Percentiles rank a stretch among this genome's conserved stretches.
Evolutionary conservation across 108 stramenopile species (phyloP).

Genomic region (Nannochloropsis oceanica): DNA sequence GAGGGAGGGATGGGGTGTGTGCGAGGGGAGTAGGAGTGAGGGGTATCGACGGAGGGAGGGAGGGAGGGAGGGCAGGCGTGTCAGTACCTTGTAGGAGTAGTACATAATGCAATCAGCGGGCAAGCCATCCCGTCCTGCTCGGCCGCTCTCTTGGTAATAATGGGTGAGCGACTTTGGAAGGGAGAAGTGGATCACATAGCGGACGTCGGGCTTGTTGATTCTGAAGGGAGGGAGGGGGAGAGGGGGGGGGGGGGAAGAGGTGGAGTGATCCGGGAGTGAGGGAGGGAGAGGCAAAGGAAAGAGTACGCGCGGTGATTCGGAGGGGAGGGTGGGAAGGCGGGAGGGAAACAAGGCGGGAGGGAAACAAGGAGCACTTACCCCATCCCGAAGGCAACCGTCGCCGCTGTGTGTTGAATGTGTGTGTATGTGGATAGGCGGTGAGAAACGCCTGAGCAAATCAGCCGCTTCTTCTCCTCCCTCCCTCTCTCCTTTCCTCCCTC

Average conservation of each 20-base stretch:
- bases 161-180: slow-evolving; percentile 97
- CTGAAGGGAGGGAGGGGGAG: background rate
- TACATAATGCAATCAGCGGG: slow-evolving; percentile 81
- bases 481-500: background rate
- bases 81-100: slow-evolving; percentile 41
- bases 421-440: no score
- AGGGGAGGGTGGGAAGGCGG: background rate
- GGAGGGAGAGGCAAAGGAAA: background rate
- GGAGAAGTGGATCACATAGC: slow-evolving; percentile 92
- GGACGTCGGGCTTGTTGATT: slow-evolving; percentile 49
- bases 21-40: background rate
- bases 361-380: background rate
- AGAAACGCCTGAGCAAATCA: no score
- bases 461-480: background rate
- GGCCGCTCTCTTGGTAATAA: slow-evolving; percentile 58
- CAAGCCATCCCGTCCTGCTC: slow-evolving; percentile 82
- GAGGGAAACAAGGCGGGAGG: background rate
- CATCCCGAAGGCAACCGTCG: slow-evolving; percentile 38
- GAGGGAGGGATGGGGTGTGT: background rate
- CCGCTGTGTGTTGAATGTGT: background rate
- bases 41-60: background rate
- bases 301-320: background rate
- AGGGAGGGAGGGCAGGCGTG: background rate
- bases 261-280: background rate
- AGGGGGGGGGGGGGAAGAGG: background rate